Conservation (phyloP, 2,329 filamentous ascomycete species). For the Sporothrix pseudoabietina region DNA sequence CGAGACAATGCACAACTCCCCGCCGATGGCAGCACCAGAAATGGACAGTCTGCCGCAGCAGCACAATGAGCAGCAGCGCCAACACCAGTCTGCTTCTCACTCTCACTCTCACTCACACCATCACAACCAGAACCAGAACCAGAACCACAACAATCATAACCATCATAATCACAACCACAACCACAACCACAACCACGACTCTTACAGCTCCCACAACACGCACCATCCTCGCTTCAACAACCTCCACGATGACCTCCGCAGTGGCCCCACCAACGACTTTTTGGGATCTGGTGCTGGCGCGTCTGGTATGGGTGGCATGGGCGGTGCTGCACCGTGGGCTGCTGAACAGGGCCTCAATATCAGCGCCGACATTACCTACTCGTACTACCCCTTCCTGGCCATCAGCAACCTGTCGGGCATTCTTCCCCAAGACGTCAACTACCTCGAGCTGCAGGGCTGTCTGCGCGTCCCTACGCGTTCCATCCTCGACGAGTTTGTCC, state of each 20-base stretch:
- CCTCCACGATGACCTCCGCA: slow-evolving; percentile 18
- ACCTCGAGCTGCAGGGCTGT: slow-evolving; percentile 51
- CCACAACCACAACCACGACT: neutral
- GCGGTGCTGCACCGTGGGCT: slow-evolving; percentile 21
- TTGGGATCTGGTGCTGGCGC: neutral
- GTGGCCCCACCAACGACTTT: neutral
- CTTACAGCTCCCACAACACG: neutral
- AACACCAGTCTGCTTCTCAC: neutral
- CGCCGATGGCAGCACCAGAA: neutral
- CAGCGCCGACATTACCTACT: slow-evolving; percentile 41
- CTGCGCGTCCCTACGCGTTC: slow-evolving; percentile 48
- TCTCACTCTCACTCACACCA: neutral
- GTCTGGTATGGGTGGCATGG: slow-evolving; percentile 2
- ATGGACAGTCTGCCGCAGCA: neutral
- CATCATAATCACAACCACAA: neutral
- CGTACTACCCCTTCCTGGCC: slow-evolving; percentile 48
- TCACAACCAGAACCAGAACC: neutral
- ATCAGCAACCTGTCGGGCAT: slow-evolving; percentile 45
- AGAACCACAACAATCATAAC: neutral
- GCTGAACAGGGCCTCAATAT: slow-evolving; percentile 27
- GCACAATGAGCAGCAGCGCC: neutral
- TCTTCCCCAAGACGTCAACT: slow-evolving; percentile 51
- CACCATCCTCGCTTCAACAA: slow-evolving; percentile 21
- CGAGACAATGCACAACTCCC: neutral
- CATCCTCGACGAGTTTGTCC: slow-evolving; percentile 52